A percentile compares a stretch with the other conserved stretches of the same genome.
Evolutionary conservation across 2,329 filamentous ascomycete genomes (phyloP).

Genomic region (Ilyonectria destructans): DNA sequence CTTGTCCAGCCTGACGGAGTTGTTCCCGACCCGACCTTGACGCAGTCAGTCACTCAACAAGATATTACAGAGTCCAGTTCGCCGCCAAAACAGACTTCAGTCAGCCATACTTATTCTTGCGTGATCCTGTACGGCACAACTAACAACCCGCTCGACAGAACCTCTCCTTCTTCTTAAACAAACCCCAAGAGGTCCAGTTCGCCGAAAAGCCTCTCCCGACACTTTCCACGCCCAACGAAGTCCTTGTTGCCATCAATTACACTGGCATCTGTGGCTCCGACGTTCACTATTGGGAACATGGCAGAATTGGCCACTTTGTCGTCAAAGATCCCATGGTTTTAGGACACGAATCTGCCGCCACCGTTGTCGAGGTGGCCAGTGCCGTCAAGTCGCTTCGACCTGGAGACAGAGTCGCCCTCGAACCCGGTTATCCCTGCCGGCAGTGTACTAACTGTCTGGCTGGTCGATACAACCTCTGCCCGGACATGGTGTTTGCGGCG

Average conservation of each 20-base stretch:
- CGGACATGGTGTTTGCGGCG: constrained; percentile 89
- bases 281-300: constrained; percentile 18
- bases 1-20: too few species aligned
- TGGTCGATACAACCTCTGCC: constrained; percentile 92
- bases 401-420: constrained; percentile 89
- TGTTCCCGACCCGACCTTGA: not conserved
- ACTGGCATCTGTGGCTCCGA: constrained; percentile 21
- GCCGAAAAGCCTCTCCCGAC: constrained; percentile 10
- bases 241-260: constrained; percentile 22
- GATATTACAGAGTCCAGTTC: not conserved
- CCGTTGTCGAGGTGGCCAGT: constrained; percentile 79
- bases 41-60: not conserved
- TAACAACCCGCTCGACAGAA: not conserved
- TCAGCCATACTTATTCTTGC: not conserved
- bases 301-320: constrained; percentile 52
- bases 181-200: constrained; percentile 6
- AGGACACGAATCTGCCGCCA: constrained; percentile 77
- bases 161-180: constrained; percentile 14
- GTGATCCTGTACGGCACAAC: not conserved
- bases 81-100: not conserved
- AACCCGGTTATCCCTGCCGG: constrained; percentile 91
- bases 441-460: constrained; percentile 82
- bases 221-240: constrained; percentile 8
- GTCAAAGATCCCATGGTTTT: constrained; percentile 86
- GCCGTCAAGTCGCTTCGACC: constrained; percentile 73